Conservation (phyloP, 2,329 filamentous ascomycete genomes). For the Penicillium sp. region DNA sequence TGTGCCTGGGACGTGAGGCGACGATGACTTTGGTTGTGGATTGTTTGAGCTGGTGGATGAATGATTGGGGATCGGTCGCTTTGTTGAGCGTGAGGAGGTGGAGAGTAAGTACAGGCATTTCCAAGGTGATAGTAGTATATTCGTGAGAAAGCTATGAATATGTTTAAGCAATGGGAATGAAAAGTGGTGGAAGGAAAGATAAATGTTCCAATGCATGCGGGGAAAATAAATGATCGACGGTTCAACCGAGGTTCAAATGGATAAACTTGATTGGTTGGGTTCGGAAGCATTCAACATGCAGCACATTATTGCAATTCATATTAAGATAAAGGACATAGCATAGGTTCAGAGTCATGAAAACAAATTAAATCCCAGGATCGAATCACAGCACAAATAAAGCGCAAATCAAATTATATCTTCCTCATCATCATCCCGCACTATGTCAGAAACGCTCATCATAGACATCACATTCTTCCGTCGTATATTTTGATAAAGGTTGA, state of each 20-base stretch:
- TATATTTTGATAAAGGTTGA: not conserved
- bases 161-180: not conserved
- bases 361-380: slow-evolving; percentile 3
- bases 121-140: not conserved
- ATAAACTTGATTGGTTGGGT: not conserved
- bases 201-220: not conserved
- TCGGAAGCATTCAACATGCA: not conserved
- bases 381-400: not conserved
- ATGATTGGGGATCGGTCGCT: slow-evolving; percentile 21
- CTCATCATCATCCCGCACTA: not conserved
- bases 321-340: slow-evolving; percentile 9
- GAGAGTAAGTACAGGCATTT: slow-evolving; percentile 36
- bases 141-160: not conserved
- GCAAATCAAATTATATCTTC: not conserved
- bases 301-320: slow-evolving; percentile 10
- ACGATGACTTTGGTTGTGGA: slow-evolving; percentile 31
- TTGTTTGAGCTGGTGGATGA: slow-evolving; percentile 29
- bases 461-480: not conserved
- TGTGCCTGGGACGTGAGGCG: slow-evolving; percentile 36
- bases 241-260: slow-evolving; percentile 7
- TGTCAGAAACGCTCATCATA: not conserved
- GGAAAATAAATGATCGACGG: not conserved
- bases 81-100: slow-evolving; percentile 35
- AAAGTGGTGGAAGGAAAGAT: not conserved
- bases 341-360: slow-evolving; percentile 6